phyloP scores from a whole-genome alignment of 768 basidiomycete species.

The Candolleomyces efflorescens region DNA sequence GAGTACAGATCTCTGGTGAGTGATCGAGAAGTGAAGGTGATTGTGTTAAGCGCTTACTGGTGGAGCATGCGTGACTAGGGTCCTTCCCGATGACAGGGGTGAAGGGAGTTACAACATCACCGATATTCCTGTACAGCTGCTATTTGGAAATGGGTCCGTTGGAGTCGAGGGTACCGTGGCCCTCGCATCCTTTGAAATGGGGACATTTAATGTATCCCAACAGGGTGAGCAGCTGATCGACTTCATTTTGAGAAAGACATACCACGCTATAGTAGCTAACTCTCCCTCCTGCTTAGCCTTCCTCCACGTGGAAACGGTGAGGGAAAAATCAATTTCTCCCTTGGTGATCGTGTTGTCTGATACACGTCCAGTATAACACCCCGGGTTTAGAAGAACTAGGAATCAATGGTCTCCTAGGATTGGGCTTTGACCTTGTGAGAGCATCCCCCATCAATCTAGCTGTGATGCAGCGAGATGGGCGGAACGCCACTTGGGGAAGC shows the following conservation, averaged over 20 bases:
- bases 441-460: conserved; percentile 26
- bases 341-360: not conserved
- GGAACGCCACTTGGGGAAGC: conserved; percentile 24
- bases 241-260: not conserved
- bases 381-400: conserved; percentile 10
- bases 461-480: conserved; percentile 19
- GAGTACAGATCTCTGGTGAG: conserved; percentile 33
- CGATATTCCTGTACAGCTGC: conserved; percentile 18
- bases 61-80: conserved; percentile 17
- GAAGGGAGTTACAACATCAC: conserved; percentile 30
- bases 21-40: not conserved
- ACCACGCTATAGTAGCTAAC: too few relatives aligned
- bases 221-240: conserved; percentile 19
- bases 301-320: conserved; percentile 5
- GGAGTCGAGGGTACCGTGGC: conserved; percentile 31
- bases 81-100: conserved; percentile 25
- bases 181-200: conserved; percentile 25
- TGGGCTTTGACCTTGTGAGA: conserved; percentile 25
- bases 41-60: not conserved
- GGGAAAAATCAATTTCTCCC: not conserved
- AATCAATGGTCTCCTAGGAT: conserved; percentile 31
- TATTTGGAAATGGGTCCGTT: conserved; percentile 31
- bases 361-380: not conserved
- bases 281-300: conserved; percentile 5
- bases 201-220: conserved; percentile 20